phyloP scores from a whole-genome alignment of 1,139 yeast genomes.

The Suhomyces chickasaworum region DNA sequence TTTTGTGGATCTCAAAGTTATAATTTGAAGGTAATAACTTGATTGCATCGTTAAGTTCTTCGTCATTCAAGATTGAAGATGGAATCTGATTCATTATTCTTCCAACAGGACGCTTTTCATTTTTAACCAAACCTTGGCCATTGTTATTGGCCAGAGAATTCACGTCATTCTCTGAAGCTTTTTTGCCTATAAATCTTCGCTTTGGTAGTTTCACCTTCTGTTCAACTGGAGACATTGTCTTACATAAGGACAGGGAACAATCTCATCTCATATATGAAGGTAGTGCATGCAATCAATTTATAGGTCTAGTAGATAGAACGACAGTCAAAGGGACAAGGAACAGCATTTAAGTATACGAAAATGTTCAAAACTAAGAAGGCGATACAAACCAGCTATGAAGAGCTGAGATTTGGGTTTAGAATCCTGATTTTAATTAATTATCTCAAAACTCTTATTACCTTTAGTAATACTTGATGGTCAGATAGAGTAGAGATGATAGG shows the following conservation, averaged over 20 bases:
- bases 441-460: too few relatives aligned
- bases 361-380: too few relatives aligned
- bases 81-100: constrained; percentile 90
- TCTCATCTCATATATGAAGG: constrained; percentile 2
- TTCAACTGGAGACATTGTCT: constrained; percentile 8
- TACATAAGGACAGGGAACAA: not conserved
- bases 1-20: constrained; percentile 93
- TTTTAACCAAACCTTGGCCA: constrained; percentile 22
- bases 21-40: constrained; percentile 83
- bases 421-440: too few relatives aligned
- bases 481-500: too few relatives aligned
- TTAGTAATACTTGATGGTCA: too few relatives aligned
- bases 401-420: too few relatives aligned
- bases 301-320: not conserved
- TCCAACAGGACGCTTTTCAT: constrained; percentile 40
- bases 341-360: too few relatives aligned
- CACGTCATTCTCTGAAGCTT: constrained; percentile 13
- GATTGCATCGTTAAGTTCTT: constrained; percentile 79
- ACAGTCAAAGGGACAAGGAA: too few relatives aligned
- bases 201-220: constrained; percentile 19
- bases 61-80: constrained; percentile 74
- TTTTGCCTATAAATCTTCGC: constrained; percentile 41
- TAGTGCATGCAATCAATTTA: not conserved
- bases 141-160: constrained; percentile 11
- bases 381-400: too few relatives aligned